Evolutionary conservation across 2,329 filamentous ascomycete species (phyloP).

Genomic region (Aspergillus tanneri): DNA sequence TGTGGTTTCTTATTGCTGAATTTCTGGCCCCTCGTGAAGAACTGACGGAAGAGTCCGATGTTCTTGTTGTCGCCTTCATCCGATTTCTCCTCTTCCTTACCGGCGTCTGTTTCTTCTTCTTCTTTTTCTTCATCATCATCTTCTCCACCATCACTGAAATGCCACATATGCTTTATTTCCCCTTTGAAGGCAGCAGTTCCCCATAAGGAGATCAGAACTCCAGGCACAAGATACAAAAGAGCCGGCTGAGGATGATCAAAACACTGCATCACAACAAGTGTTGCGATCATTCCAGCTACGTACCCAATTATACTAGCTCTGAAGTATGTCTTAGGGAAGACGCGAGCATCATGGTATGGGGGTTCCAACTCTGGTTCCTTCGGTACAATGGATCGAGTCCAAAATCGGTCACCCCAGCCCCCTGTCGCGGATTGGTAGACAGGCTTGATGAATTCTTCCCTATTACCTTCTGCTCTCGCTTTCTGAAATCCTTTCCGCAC

Average conservation of each 20-base stretch:
- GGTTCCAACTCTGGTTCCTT: slow-evolving; percentile 33
- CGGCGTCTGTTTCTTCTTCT: slow-evolving; percentile 18
- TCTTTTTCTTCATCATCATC: slow-evolving; percentile 37
- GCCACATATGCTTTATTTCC: slow-evolving; percentile 74
- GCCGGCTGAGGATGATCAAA: slow-evolving; percentile 85
- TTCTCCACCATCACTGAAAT: slow-evolving; percentile 67
- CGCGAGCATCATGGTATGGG: slow-evolving; percentile 39
- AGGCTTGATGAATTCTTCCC: slow-evolving; percentile 30
- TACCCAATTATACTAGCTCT: slow-evolving; percentile 75
- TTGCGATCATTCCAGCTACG: slow-evolving; percentile 71
- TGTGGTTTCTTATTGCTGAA: slow-evolving; percentile 6
- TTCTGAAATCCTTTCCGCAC: slow-evolving; percentile 59
- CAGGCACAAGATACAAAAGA: slow-evolving; percentile 86
- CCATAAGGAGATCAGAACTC: slow-evolving; percentile 74
- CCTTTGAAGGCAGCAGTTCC: slow-evolving; percentile 68
- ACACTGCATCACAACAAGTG: slow-evolving; percentile 72
- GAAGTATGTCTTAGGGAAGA: slow-evolving; percentile 85
- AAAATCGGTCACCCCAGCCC: slow-evolving; percentile 80
- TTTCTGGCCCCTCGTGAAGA: slow-evolving; percentile 27
- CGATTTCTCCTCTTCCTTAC: slow-evolving; percentile 28
- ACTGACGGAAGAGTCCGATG: slow-evolving; percentile 27
- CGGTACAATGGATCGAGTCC: slow-evolving; percentile 53
- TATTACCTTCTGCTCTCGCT: slow-evolving; percentile 22
- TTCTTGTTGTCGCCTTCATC: slow-evolving; percentile 43
- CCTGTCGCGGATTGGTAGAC: slow-evolving; percentile 60